A percentile compares a stretch with the other conserved stretches of the same genome.
These are phyloP conservation scores for Biscutella laevigata DNA, from an alignment of 441 rosid species.

Conservation along the genomic window DNA sequence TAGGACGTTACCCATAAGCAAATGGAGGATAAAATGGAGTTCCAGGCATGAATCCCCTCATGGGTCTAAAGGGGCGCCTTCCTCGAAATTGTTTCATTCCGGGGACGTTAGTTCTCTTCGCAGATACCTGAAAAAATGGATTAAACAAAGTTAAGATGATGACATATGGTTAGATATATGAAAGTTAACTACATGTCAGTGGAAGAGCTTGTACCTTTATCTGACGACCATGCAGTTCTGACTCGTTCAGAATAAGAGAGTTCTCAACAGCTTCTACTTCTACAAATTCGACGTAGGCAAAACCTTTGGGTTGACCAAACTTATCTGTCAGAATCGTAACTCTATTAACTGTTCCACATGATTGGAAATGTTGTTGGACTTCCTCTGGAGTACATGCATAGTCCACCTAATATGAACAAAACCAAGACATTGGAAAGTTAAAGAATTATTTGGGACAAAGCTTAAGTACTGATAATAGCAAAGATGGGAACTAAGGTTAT, in stretches of 20 bases:
- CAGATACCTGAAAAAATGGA: constrained; percentile 48
- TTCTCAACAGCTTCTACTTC: constrained; percentile 68
- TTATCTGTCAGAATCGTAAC: constrained; percentile 78
- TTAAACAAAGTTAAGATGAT: constrained; percentile 8
- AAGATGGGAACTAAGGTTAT: not conserved
- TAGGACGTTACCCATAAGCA: constrained; percentile 52
- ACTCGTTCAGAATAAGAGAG: constrained; percentile 59
- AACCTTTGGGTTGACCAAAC: constrained; percentile 82
- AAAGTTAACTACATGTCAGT: not conserved
- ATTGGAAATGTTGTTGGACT: constrained; percentile 80
- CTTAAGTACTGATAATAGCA: not conserved
- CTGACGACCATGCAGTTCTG: constrained; percentile 76
- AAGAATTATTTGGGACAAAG: not conserved
- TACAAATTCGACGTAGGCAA: constrained; percentile 78
- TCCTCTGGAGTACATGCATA: constrained; percentile 80
- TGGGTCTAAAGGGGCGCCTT: constrained; percentile 52
- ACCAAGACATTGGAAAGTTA: not conserved
- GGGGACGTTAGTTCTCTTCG: constrained; percentile 67
- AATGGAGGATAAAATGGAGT: constrained; percentile 43
- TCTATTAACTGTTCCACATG: constrained; percentile 71
- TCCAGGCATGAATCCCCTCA: constrained; percentile 55
- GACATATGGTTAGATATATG: not conserved
- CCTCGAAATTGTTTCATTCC: constrained; percentile 70
- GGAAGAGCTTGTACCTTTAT: constrained; percentile 42
- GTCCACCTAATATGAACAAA: constrained; percentile 46